A percentile compares a stretch with the other conserved stretches of the same genome.
Evolutionary conservation across 352 stramenopile genomes (phyloP).

Genomic region (Globisporangium emineosum): DNA sequence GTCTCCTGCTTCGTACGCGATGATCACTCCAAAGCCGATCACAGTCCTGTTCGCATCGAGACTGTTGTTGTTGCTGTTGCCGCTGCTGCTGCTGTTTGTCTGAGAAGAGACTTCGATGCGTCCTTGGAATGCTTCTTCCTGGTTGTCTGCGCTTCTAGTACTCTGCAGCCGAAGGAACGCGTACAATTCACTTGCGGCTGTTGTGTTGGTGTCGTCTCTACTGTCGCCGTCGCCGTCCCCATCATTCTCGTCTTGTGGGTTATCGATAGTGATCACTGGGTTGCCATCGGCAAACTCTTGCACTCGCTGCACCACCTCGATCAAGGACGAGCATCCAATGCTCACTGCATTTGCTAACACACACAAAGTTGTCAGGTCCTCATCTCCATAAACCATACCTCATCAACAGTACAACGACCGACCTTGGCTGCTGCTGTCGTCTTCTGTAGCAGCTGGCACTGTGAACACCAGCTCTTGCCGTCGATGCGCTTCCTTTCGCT

Average conservation of each 20-base stretch:
- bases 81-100: slow-evolving; percentile 5
- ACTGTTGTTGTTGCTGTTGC: too few relatives aligned
- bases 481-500: slow-evolving; percentile 75
- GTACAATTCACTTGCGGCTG: background rate
- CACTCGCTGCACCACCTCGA: slow-evolving; percentile 41
- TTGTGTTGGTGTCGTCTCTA: background rate
- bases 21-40: slow-evolving; percentile 31
- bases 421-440: slow-evolving; percentile 8
- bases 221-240: background rate
- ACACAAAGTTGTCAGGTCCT: background rate
- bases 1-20: slow-evolving; percentile 50
- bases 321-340: slow-evolving; percentile 38
- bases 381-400: background rate
- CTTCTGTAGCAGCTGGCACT: slow-evolving; percentile 20
- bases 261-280: slow-evolving; percentile 10
- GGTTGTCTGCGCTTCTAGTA: background rate
- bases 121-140: slow-evolving; percentile 19
- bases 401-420: too few relatives aligned
- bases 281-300: slow-evolving; percentile 32
- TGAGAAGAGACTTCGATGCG: slow-evolving; percentile 29
- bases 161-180: slow-evolving; percentile 16
- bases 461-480: slow-evolving; percentile 53
- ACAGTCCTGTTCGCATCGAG: background rate
- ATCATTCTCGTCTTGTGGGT: slow-evolving; percentile 4
- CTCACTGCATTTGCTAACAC: slow-evolving; percentile 8